Conservation (phyloP, 768 basidiomycete species). For the Phylloporus rhodoxanthus region DNA sequence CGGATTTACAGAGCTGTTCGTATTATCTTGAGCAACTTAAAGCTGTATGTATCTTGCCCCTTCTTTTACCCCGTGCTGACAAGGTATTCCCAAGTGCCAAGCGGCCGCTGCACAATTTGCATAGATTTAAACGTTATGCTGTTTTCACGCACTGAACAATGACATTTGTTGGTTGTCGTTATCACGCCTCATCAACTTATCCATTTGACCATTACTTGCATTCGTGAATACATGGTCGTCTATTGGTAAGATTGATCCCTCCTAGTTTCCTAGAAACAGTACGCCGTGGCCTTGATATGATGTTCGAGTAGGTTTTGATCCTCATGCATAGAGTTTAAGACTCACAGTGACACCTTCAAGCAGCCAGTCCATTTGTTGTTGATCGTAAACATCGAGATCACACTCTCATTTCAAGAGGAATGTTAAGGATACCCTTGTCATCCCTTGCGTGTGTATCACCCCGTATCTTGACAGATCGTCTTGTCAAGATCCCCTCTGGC, state of each 20-base stretch:
- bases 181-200: constrained; percentile 2
- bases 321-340: background rate
- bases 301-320: background rate
- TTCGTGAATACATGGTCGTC: background rate
- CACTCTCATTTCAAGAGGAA: no score
- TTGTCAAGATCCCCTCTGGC: background rate
- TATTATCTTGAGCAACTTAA: constrained; percentile 89
- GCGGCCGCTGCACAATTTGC: constrained; percentile 62
- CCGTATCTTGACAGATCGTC: background rate
- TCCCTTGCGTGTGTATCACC: background rate
- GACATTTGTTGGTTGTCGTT: constrained; percentile 2
- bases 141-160: constrained; percentile 7
- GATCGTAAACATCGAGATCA: no score
- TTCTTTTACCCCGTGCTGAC: constrained; percentile 9
- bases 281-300: background rate
- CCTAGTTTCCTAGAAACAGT: background rate
- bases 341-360: background rate
- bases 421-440: no score
- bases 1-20: constrained; percentile 69
- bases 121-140: constrained; percentile 10
- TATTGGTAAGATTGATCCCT: background rate
- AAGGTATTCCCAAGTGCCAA: constrained; percentile 50
- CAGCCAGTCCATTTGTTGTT: background rate
- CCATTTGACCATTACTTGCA: background rate
- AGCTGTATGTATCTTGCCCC: constrained; percentile 49